Base-by-base conservation (phyloP, 352 stramenopile species). In the Pythium sp. region DNA sequence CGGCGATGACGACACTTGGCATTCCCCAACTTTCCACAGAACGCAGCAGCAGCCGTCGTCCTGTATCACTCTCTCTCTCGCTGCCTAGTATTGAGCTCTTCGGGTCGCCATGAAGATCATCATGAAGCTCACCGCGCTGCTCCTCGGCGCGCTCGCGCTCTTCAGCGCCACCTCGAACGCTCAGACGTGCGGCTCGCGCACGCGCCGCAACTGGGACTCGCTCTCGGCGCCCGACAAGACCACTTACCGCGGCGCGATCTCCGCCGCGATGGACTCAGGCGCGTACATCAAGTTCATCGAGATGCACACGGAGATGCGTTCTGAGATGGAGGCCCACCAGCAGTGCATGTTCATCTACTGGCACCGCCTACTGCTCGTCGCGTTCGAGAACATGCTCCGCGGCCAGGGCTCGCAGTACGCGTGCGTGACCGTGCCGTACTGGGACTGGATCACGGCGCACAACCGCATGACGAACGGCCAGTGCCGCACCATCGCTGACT, bases 301-400 rank as follows among this genome's bases (percentile, higher is more conserved):
- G 54, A 59, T 59, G 54, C 54, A 59, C 18, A 59, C 54, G 6
- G 54, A 59, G 54, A 59, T 59, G 54, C 20, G 20, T 6, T 59
- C 54, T 6, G 54, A 59, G 54, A 59, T 59, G 54, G 78, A 87
- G 61, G 74, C 64, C 34, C 68, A 80, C 43, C 67, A 67, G 41
- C 82, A 75, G 2, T 87, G 80, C 58, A 77, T 74, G 1, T 78
- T 87, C 54, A 20, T 85, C 49, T 84, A 81, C 65, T 89, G 80
- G 80, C 72, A 86, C 56, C 76, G 78, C 15, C 77, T 74, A 0
- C 82, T 82, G 38, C 34, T 86, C n/a, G 64, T 86, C 6, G 80
- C 72, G 1, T 86, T 83, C 58, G 80, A 88, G 58, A 80, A 82
- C 41, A 88, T 88, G 80, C 66, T 87, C 0, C 76, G 80, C 24